phyloP scores from a whole-genome alignment of 129 eudicot genomes.

The Sambucus nigra region DNA sequence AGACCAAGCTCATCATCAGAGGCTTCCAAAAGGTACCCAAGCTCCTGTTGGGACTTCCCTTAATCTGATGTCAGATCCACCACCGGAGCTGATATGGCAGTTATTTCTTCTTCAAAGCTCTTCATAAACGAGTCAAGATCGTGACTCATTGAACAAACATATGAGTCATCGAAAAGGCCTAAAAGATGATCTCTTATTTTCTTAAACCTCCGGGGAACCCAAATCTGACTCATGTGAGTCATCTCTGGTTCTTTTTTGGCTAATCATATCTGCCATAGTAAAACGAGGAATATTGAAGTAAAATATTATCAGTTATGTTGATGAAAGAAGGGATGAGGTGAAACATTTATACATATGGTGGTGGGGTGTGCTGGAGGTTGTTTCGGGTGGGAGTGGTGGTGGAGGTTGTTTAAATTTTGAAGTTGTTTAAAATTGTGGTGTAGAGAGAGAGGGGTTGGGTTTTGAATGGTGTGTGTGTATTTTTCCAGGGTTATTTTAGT shows the following conservation, averaged over 20 bases:
- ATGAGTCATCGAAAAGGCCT: conserved; percentile 39
- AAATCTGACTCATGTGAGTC: conserved; percentile 37
- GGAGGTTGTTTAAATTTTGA: too few relatives aligned
- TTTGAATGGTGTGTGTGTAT: too few relatives aligned
- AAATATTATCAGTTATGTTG: conserved; percentile 8
- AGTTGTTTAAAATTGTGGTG: too few relatives aligned
- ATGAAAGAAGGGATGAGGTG: conserved; percentile 1
- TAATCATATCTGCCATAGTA: conserved; percentile 31
- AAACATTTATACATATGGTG: conserved; percentile 18
- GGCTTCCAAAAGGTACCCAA: conserved; percentile 44
- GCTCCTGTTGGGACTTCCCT: conserved; percentile 41
- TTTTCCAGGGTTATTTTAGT: too few relatives aligned
- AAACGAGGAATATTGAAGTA: neutral
- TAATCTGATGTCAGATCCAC: too few relatives aligned
- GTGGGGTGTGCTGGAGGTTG: too few relatives aligned
- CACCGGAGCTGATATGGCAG: conserved; percentile 20
- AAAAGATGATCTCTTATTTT: conserved; percentile 38
- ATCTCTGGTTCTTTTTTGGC: conserved; percentile 26
- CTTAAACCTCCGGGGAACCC: conserved; percentile 47
- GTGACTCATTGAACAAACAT: conserved; percentile 22
- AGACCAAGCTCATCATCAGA: conserved; percentile 56
- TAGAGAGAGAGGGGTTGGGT: too few relatives aligned
- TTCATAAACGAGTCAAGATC: conserved; percentile 74
- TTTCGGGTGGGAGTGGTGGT: too few relatives aligned
- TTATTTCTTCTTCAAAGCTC: conserved; percentile 61